These are phyloP conservation scores for Psilocybe subaeruginosa DNA, from an alignment of 768 basidiomycete species.

Conservation along the genomic window DNA sequence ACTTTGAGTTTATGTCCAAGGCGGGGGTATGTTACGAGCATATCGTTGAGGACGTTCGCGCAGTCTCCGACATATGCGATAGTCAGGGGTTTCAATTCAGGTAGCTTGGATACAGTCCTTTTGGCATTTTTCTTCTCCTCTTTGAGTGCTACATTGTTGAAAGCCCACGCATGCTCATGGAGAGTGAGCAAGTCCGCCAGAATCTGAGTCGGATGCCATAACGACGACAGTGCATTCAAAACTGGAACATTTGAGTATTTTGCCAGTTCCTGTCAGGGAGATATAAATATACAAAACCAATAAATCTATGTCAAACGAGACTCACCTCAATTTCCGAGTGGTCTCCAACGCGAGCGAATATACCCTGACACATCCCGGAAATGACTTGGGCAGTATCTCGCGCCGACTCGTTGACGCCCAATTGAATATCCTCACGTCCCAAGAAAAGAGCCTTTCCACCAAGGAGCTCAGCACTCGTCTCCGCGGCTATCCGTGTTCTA, in stretches of 20 bases:
- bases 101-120: slow-evolving; percentile 28
- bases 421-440: slow-evolving; percentile 88
- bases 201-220: slow-evolving; percentile 97
- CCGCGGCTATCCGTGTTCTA: slow-evolving; percentile 85
- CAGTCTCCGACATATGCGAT: slow-evolving; percentile 94
- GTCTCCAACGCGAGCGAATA: slow-evolving; percentile 94
- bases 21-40: slow-evolving; percentile 94
- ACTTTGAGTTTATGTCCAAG: slow-evolving; percentile 86
- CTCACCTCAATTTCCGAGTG: slow-evolving; percentile 92
- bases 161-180: slow-evolving; percentile 70
- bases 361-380: slow-evolving; percentile 94
- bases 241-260: slow-evolving; percentile 92
- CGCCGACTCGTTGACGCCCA: slow-evolving; percentile 91
- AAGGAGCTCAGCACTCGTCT: slow-evolving; percentile 77
- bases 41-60: slow-evolving; percentile 95
- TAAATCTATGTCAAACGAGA: slow-evolving; percentile 8
- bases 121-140: slow-evolving; percentile 20
- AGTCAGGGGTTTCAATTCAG: slow-evolving; percentile 76
- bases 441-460: slow-evolving; percentile 93
- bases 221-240: slow-evolving; percentile 91
- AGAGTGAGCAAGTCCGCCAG: slow-evolving; percentile 93
- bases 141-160: slow-evolving; percentile 31
- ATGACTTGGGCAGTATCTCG: slow-evolving; percentile 88
- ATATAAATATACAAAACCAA: not conserved
- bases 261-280: slow-evolving; percentile 75